These are phyloP conservation scores for Talaromyces thailandensis DNA, from an alignment of 495 filamentous ascomycete genomes.

Conservation along the genomic window DNA sequence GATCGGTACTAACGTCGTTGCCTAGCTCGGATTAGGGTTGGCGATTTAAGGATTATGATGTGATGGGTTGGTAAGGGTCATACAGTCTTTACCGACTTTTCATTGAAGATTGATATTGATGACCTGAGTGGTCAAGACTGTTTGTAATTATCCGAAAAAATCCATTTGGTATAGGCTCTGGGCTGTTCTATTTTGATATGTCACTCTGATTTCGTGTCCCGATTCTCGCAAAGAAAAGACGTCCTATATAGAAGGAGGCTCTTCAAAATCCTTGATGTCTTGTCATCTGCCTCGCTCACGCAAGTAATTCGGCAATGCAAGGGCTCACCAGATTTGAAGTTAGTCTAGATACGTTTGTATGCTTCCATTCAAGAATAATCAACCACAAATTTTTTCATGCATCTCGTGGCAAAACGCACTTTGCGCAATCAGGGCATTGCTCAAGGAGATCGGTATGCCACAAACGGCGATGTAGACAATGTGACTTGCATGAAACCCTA, in stretches of 20 bases:
- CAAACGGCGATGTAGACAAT: not conserved
- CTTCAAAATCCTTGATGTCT: not conserved
- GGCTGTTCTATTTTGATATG: not conserved
- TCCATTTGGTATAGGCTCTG: not conserved
- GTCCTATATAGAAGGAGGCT: not conserved
- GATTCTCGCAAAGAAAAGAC: not conserved
- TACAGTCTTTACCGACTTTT: not conserved
- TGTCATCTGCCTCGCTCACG: not conserved
- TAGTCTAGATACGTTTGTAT: not conserved
- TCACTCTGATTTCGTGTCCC: not conserved
- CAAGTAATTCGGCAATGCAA: not conserved
- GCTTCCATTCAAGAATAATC: not conserved
- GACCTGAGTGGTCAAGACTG: not conserved
- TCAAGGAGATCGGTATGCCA: not conserved
- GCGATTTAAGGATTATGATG: not conserved
- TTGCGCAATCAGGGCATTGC: not conserved
- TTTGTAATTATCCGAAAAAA: not conserved
- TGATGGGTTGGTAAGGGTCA: not conserved
- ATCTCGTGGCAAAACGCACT: not conserved
- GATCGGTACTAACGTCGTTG: not conserved
- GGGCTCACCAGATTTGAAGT: not conserved
- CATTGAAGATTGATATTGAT: not conserved
- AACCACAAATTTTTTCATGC: not conserved
- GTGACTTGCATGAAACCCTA: not conserved
- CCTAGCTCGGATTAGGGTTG: not conserved